Conservation (phyloP, 2,329 filamentous ascomycete species). For the Penicillium sp. region DNA sequence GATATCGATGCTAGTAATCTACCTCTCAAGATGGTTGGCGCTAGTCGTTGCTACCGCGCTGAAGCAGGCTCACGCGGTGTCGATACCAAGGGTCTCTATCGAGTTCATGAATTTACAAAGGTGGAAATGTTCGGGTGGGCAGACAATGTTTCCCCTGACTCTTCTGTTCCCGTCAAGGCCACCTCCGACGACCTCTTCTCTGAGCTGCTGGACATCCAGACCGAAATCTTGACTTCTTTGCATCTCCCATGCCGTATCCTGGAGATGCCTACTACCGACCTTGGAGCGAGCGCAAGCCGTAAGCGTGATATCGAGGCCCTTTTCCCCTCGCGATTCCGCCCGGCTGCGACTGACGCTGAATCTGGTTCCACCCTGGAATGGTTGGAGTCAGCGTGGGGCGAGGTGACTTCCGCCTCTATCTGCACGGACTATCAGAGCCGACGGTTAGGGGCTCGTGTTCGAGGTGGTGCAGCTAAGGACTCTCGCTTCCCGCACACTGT, state of each 20-base stretch:
- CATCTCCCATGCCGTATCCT: constrained; percentile 85
- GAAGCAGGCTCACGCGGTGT: constrained; percentile 89
- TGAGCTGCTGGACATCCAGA: constrained; percentile 86
- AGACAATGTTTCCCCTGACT: constrained; percentile 52
- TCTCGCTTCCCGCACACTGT: constrained; percentile 82
- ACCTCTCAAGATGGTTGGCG: constrained; percentile 78
- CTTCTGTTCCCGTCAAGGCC: constrained; percentile 19
- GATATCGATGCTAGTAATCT: constrained; percentile 68
- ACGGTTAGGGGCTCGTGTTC: constrained; percentile 75
- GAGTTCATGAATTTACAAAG: constrained; percentile 98
- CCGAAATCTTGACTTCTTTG: constrained; percentile 76
- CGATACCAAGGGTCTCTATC: constrained; percentile 92
- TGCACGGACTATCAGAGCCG: constrained; percentile 95
- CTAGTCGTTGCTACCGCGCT: constrained; percentile 91
- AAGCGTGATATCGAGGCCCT: constrained; percentile 94
- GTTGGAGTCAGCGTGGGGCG: constrained; percentile 77
- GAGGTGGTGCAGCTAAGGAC: constrained; percentile 51
- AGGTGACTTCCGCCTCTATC: constrained; percentile 86
- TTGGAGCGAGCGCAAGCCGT: constrained; percentile 83
- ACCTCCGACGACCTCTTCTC: constrained; percentile 64
- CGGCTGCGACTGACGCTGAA: neutral
- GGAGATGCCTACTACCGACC: constrained; percentile 87
- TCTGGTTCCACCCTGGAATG: constrained; percentile 12
- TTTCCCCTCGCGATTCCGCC: constrained; percentile 74
- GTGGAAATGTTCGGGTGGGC: constrained; percentile 98